Evolutionary conservation across 129 eudicot species (phyloP).

Genomic region (Erigeron canadensis): DNA sequence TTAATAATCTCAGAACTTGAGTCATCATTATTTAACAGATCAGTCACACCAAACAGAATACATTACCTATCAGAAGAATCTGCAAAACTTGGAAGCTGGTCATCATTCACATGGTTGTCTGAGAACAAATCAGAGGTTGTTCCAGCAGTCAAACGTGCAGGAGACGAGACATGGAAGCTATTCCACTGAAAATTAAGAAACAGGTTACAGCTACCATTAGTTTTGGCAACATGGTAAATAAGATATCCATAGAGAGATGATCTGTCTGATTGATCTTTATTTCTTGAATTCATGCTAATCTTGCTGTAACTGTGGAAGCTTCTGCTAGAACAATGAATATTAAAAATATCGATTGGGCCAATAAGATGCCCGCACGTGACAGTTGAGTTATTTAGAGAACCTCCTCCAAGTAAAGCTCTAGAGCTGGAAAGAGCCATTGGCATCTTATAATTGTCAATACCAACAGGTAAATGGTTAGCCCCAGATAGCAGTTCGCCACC

Average conservation of each 20-base stretch:
- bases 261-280: constrained; percentile 48
- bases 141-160: constrained; percentile 52
- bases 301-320: constrained; percentile 50
- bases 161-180: constrained; percentile 49
- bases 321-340: constrained; percentile 31
- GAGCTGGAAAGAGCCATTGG: constrained; percentile 60
- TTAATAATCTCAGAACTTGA: not conserved
- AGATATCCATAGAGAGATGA: constrained; percentile 51
- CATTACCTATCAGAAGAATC: constrained; percentile 53
- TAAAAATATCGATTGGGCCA: constrained; percentile 28
- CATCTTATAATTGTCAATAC: constrained; percentile 29
- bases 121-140: constrained; percentile 58
- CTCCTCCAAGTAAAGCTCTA: constrained; percentile 41
- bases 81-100: constrained; percentile 43
- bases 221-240: constrained; percentile 52
- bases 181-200: constrained; percentile 45
- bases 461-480: constrained; percentile 28
- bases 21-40: not conserved
- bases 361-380: constrained; percentile 22
- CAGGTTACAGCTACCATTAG: constrained; percentile 36
- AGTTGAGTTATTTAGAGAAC: constrained; percentile 34
- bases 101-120: constrained; percentile 46
- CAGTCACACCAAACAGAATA: not conserved
- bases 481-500: constrained; percentile 46
- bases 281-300: constrained; percentile 64